Evolutionary conservation across 305 asterid species (phyloP).

Genomic region (Solanum aculeatissimum): DNA sequence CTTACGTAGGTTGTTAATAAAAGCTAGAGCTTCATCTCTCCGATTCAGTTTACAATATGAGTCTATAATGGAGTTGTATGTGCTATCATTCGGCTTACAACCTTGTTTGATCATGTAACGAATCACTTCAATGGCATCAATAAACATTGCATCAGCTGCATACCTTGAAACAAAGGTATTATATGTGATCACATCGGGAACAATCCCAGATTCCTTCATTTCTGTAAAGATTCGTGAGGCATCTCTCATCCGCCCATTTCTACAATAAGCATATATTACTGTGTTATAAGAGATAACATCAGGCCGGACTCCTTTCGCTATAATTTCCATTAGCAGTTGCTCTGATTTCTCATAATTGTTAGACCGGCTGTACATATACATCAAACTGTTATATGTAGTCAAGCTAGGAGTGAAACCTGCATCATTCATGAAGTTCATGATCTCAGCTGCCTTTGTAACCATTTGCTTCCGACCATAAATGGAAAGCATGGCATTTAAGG

Average conservation of each 20-base stretch:
- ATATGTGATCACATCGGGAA: constrained; percentile 73
- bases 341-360: constrained; percentile 52
- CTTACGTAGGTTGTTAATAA: constrained; percentile 43
- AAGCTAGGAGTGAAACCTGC: constrained; percentile 61
- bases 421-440: constrained; percentile 44
- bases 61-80: constrained; percentile 70
- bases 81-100: constrained; percentile 75
- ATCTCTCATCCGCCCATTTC: constrained; percentile 67
- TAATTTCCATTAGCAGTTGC: constrained; percentile 53
- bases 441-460: constrained; percentile 55
- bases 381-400: constrained; percentile 75
- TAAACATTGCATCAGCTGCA: constrained; percentile 66
- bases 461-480: constrained; percentile 78
- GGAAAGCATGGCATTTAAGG: constrained; percentile 79
- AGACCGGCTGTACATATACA: constrained; percentile 85
- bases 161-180: constrained; percentile 73
- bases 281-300: constrained; percentile 81
- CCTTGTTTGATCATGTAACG: constrained; percentile 74
- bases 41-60: constrained; percentile 56
- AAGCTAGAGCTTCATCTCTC: constrained; percentile 66
- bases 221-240: constrained; percentile 70
- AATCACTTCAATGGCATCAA: constrained; percentile 74
- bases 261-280: constrained; percentile 73
- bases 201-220: constrained; percentile 45
- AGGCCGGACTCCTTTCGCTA: constrained; percentile 52